Base-by-base conservation (phyloP, 2,329 filamentous ascomycete genomes). In the Diaporthe velutina region DNA sequence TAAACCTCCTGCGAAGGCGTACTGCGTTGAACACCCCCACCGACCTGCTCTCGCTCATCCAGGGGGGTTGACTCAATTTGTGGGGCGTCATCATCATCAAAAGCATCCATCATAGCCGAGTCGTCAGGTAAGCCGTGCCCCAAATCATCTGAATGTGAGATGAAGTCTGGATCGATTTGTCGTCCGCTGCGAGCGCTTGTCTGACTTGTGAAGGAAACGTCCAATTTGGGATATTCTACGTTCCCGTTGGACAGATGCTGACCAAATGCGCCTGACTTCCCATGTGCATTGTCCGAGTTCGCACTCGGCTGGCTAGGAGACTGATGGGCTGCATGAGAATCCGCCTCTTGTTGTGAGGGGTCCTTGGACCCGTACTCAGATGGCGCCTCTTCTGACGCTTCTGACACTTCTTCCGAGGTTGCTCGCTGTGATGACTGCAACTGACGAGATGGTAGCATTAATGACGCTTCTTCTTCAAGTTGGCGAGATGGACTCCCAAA, bases 101-200 rank as follows among this genome's bases (percentile, higher is more conserved):
- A 76, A 22, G 52, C 60, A 55, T 72, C 19, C 19, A 66, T 66
- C 35, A 74, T 52, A 25, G 70, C 54, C 10, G 68, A 64, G 17
- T 57, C 73, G 19, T 70, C 58, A 8, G 58, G 33, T 22, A 35
- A 9, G 6, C 48, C 79, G 25, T 77, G 75, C 52, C 83, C 82
- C 52, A 82, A 79, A 48, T 84, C 83, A 19, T 83, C 79, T 17
- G 73, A 74, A 64, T 74, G 73, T 8, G 70, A 42, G 77, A 81
- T 80, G 70, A 84, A 83, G 17, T 83, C 80, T 7, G 84, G 85
- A 73, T 89, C 87, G 4, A 86, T 85, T 74, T 90, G 89, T 19
- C 87, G 85, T 33, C 88, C 89, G 78, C 85, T 90, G 75, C 61
- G 83, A 77, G 84, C 79, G 77, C 85, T 90, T 74, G 83, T 83